phyloP scores from a whole-genome alignment of 805 yeast genomes.

The Wickerhamomyces kurtzmanii region DNA sequence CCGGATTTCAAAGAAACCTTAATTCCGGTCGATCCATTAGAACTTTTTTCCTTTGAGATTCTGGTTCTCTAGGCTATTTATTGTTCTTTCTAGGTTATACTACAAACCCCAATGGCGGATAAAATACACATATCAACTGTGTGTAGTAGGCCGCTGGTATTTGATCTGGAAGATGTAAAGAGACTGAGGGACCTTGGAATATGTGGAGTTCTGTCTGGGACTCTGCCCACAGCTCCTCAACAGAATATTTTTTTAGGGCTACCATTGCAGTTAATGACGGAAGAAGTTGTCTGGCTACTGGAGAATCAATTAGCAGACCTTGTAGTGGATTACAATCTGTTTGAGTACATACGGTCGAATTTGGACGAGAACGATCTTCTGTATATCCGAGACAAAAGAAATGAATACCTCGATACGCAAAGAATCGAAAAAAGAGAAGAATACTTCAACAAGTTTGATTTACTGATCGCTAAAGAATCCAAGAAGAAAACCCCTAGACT shows the following conservation, averaged over 20 bases:
- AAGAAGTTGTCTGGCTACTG: slow-evolving; percentile 65
- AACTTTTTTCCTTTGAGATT: too few species aligned
- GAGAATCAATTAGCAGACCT: slow-evolving; percentile 27
- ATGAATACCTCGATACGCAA: slow-evolving; percentile 2
- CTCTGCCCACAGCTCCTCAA: slow-evolving; percentile 85
- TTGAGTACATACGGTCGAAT: slow-evolving; percentile 6
- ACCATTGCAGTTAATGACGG: slow-evolving; percentile 65
- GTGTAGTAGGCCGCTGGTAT: slow-evolving; percentile 43
- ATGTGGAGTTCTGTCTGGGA: slow-evolving; percentile 73
- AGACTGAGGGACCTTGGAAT: slow-evolving; percentile 52
- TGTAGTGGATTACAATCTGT: slow-evolving; percentile 30
- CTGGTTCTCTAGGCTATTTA: too few species aligned
- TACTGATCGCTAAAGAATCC: slow-evolving; percentile 2
- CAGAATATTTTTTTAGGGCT: slow-evolving; percentile 82
- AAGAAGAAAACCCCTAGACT: slow-evolving; percentile 1
- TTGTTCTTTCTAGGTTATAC: too few species aligned
- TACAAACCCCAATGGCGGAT: slow-evolving; percentile 1
- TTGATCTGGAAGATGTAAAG: slow-evolving; percentile 43
- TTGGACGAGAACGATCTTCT: slow-evolving; percentile 8
- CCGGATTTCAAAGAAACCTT: too few species aligned
- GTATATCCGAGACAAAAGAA: slow-evolving; percentile 4
- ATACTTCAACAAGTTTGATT: background rate
- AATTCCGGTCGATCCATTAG: too few species aligned
- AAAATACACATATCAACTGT: slow-evolving; percentile 24
- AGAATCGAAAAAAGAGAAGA: slow-evolving; percentile 4